Conservation (phyloP, 164 flowering plant species). For the Houttuynia cordata region DNA sequence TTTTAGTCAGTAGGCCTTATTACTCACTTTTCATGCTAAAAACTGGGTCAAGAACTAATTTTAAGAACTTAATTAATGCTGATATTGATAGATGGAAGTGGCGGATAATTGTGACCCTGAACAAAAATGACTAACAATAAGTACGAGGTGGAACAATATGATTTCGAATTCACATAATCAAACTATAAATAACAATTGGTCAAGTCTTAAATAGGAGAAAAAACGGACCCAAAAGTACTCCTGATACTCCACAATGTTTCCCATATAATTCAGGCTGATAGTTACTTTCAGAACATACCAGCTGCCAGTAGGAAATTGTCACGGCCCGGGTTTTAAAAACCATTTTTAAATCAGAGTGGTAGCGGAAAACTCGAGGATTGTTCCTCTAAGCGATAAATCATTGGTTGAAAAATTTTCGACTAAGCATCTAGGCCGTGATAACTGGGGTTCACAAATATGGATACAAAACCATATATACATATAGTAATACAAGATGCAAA, state of each 20-base stretch:
- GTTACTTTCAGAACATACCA: slow-evolving; percentile 91
- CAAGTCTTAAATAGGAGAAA: not conserved
- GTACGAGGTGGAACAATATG: not conserved
- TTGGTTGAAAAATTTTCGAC: too few species aligned
- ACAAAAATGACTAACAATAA: not conserved
- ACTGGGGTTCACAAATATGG: too few species aligned
- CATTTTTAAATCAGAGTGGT: too few species aligned
- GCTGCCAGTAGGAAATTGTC: slow-evolving; percentile 24
- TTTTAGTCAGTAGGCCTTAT: too few species aligned
- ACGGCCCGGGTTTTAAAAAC: too few species aligned
- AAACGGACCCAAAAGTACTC: slow-evolving; percentile 69
- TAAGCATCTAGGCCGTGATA: too few species aligned
- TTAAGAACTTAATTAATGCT: slow-evolving; percentile 48
- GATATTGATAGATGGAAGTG: slow-evolving; percentile 70
- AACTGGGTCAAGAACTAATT: too few species aligned
- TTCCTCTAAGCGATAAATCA: too few species aligned
- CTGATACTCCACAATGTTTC: slow-evolving; percentile 72
- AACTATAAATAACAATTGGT: not conserved
- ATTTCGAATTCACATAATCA: not conserved
- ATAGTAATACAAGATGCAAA: too few species aligned
- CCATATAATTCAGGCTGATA: slow-evolving; percentile 72
- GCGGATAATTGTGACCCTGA: slow-evolving; percentile 78
- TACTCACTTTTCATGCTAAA: too few species aligned
- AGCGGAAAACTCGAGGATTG: too few species aligned
- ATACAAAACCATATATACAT: too few species aligned